Percentiles rank a stretch among this genome's conserved stretches.
These are phyloP conservation scores for Zygotorulaspora chibaensis DNA, from an alignment of 805 yeast genomes.

Conservation along the genomic window DNA sequence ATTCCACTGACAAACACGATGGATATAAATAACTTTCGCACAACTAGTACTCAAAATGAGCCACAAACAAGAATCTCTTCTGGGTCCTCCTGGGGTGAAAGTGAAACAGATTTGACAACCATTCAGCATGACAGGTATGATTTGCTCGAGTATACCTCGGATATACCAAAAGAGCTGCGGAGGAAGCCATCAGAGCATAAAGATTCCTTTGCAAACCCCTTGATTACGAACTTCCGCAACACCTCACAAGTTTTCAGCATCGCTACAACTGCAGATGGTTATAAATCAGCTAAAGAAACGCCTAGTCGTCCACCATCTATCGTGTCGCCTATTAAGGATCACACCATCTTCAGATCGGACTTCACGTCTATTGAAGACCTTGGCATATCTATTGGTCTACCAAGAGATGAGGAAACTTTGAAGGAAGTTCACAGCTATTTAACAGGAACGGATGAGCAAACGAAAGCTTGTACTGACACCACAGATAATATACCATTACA, in stretches of 20 bases:
- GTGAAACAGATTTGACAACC: constrained; percentile 20
- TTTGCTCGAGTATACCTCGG: constrained; percentile 10
- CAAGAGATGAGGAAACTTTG: constrained; percentile 8
- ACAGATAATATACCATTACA: no score
- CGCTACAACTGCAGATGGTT: constrained; percentile 26
- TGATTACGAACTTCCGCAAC: constrained; percentile 13
- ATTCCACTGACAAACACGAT: constrained; percentile 28
- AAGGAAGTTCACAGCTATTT: background rate
- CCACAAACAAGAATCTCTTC: constrained; percentile 25
- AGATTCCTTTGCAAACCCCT: constrained; percentile 1
- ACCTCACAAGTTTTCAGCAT: constrained; percentile 24
- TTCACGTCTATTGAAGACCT: constrained; percentile 17
- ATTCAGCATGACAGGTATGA: constrained; percentile 17
- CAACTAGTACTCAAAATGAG: background rate
- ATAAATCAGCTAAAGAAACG: constrained; percentile 24
- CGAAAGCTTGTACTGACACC: background rate
- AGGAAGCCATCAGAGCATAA: background rate
- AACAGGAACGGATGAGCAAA: background rate
- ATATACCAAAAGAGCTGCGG: constrained; percentile 4
- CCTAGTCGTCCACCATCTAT: constrained; percentile 3
- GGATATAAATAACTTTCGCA: constrained; percentile 22
- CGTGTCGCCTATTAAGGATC: background rate
- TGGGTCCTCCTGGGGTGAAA: constrained; percentile 26
- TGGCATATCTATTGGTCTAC: constrained; percentile 14
- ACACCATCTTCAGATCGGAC: background rate